Evolutionary conservation across 768 basidiomycete genomes (phyloP).

Genomic region (Phaffia tasmanica): DNA sequence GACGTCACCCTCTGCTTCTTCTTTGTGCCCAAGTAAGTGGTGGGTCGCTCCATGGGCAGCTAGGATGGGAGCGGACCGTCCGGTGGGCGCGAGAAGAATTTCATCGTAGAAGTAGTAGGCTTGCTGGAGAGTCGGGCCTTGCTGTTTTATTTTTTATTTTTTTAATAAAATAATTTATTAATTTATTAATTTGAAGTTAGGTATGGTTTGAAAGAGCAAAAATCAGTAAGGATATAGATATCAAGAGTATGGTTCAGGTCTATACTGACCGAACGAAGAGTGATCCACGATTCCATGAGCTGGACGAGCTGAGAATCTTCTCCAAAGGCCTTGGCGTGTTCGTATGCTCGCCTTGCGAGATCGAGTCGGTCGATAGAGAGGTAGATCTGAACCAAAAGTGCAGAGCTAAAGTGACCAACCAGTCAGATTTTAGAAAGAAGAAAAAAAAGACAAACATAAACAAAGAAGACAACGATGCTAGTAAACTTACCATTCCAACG

Average conservation of each 20-base stretch:
- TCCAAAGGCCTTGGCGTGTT: slow-evolving; percentile 68
- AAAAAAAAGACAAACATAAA: neutral
- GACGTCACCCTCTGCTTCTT: slow-evolving; percentile 39
- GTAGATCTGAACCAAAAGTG: slow-evolving; percentile 72
- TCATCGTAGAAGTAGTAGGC: slow-evolving; percentile 40
- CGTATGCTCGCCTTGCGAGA: slow-evolving; percentile 74
- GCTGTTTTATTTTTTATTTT: no score
- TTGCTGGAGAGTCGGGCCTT: slow-evolving; percentile 33
- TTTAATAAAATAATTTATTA: no score
- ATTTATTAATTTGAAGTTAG: no score
- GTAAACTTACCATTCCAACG: slow-evolving; percentile 70
- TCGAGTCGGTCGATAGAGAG: slow-evolving; percentile 80
- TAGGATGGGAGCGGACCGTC: slow-evolving; percentile 35
- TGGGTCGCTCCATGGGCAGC: slow-evolving; percentile 38
- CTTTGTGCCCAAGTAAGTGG: slow-evolving; percentile 35
- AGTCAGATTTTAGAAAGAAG: slow-evolving; percentile 11
- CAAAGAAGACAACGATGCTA: neutral
- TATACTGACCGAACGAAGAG: slow-evolving; percentile 35
- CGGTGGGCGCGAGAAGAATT: slow-evolving; percentile 31
- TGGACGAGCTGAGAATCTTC: slow-evolving; percentile 85
- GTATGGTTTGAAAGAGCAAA: slow-evolving; percentile 22
- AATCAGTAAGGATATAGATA: neutral
- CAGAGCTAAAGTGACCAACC: slow-evolving; percentile 47
- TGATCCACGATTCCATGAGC: slow-evolving; percentile 64
- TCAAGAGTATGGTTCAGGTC: neutral